Evolutionary conservation across 176 grass and related monocot species (phyloP), one percentile per base, ranked within the genome.

Genomic region (Oryza officinalis): DNA sequence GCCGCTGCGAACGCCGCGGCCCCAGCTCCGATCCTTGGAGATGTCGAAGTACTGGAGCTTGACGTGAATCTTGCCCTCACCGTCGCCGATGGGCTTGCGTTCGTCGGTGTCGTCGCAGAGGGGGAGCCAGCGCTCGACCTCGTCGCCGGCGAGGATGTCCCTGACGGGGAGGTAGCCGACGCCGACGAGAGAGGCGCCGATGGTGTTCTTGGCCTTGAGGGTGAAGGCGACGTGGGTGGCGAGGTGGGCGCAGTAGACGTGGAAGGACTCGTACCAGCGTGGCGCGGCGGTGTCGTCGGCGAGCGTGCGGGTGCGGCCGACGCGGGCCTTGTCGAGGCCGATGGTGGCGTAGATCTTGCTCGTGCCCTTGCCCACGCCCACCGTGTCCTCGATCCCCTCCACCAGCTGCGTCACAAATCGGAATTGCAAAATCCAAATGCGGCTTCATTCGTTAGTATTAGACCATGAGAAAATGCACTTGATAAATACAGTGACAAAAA

Each of bases 161-260:
- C 49, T 18, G 17, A 85, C 85, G 67, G 88, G 79, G 72, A 94
- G 66, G 85, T 85, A 91, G 27, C 63, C 92, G 1, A 66, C 85
- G 46, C 89, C 89, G 59, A 91, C 12, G 2, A 91, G 70, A 12
- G 89, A 82, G 46, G 89, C 84, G 67, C 88, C 91, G 59, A 94
- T 61, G 20, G 77, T 5, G 67, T 49, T 89, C 35, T 87, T 88
- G 64, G 22, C 52, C 18, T 87, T 84, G 72, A 94, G 45, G 71
- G 84, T 91, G 89, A 94, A 85, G 67, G 91, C 78, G 18, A 94
- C 89, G 75, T 91, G 65, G 84, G 89, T 46, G 78, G 89, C 89
- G 66, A 87, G 69, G 73, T 94, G 92, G 0, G 92, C 92, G 65
- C 92, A 94, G 76, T 94, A 94, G 47, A 94, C 86, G 84, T 91